Percentiles rank a stretch among this genome's conserved stretches.
phyloP scores from a whole-genome alignment of 306 rosid species.

The Geum urbanum region DNA sequence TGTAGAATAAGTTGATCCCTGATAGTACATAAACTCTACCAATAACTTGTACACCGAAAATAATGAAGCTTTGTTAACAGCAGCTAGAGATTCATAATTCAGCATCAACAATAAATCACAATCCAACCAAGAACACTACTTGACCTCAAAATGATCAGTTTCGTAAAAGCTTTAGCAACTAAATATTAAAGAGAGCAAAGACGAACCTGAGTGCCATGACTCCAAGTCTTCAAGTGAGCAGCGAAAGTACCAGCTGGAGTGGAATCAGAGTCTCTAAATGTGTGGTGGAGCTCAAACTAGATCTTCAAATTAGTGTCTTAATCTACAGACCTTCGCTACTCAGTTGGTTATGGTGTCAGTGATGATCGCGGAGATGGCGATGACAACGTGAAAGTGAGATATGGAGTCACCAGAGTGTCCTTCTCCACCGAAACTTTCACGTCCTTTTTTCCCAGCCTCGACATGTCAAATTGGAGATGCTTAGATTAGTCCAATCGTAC shows the following conservation, averaged over 20 bases:
- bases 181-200: neutral
- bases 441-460: too few species aligned
- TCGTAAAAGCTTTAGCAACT: neutral
- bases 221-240: conserved; percentile 89
- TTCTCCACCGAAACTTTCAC: too few species aligned
- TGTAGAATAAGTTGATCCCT: too few species aligned
- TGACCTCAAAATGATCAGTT: neutral
- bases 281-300: conserved; percentile 78
- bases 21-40: too few species aligned
- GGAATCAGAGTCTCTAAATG: conserved; percentile 84
- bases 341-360: conserved; percentile 8
- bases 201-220: conserved; percentile 81
- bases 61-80: neutral
- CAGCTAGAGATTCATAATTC: neutral
- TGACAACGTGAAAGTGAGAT: conserved; percentile 27
- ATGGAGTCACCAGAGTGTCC: too few species aligned
- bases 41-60: neutral
- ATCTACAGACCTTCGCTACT: conserved; percentile 63
- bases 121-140: neutral
- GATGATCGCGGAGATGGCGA: conserved; percentile 26
- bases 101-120: neutral
- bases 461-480: too few species aligned
- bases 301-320: conserved; percentile 81
- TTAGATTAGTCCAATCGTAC: too few species aligned
- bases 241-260: conserved; percentile 73